Base-by-base conservation (phyloP, 495 filamentous ascomycete genomes). In the Penicillium manginii region DNA sequence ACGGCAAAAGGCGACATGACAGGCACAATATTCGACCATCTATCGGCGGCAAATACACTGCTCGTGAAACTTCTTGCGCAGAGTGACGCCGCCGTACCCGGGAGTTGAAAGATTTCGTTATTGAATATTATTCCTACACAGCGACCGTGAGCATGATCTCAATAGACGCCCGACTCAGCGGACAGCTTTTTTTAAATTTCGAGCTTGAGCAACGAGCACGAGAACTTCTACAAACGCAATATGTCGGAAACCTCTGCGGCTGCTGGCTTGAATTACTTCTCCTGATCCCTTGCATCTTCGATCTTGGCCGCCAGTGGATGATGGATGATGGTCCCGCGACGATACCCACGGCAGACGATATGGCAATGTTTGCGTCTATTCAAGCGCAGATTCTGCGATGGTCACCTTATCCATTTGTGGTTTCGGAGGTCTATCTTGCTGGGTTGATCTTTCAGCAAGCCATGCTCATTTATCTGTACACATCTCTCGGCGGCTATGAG, bases 61-160 rank as follows among this genome's bases (percentile, higher is more conserved):
- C 55, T 75, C 3, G 60, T 72, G 9, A 73, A 71, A 15, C 55
- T 75, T 3, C 63, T 75, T 4, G 68, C 61, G 2, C 67, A 69
- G 17, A 73, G 69, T 19, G 71, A 75, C 37, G 35, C 69, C 0
- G 67, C 73, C 0, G 69, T 75, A 0, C 71, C 73, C 0, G 67
- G 37, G 71, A 74, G n/a, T 55, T 75, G 4, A 73, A 74, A 62
- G 69, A 72, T 32, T 75, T 75, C 35, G 73, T 75, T 9, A 70
- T 74, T 18, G 73, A 75, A 59, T 75, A 75, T 47, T 75, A 75
- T 57, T 68, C 68, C 12, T 75, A 75, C 57, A 75, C 73, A 9
- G 73, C 73, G 26, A 68, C 71, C n/a, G 71, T 74, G n/a, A 75
- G 71, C 63, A 74, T 75, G 73, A 73, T 74, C n/a, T 75, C 73